Percentiles rank a stretch among this genome's conserved stretches.
Evolutionary conservation across 2,329 filamentous ascomycete species (phyloP).

Genomic region (Penicillium sp.): DNA sequence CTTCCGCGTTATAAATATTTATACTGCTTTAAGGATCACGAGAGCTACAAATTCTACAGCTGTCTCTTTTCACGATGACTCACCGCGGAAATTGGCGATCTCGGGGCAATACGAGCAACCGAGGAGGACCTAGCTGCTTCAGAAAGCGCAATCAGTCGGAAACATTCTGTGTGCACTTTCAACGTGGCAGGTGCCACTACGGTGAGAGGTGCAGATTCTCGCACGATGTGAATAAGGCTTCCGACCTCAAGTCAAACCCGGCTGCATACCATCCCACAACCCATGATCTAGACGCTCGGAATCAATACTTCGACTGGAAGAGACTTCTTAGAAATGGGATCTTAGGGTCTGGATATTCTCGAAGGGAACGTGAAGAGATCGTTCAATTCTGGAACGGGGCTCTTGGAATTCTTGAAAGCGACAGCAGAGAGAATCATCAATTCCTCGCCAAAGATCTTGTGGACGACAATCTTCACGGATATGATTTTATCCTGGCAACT

Average conservation of each 20-base stretch:
- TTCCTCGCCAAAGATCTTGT: slow-evolving; percentile 11
- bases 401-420: slow-evolving; percentile 9
- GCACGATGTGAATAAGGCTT: background rate
- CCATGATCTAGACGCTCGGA: slow-evolving; percentile 1
- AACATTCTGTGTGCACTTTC: background rate
- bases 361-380: background rate
- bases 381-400: slow-evolving; percentile 6
- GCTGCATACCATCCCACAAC: background rate
- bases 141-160: slow-evolving; percentile 4
- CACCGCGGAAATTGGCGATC: slow-evolving; percentile 4
- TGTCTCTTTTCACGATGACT: slow-evolving; percentile 1
- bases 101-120: slow-evolving; percentile 5
- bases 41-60: background rate
- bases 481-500: slow-evolving; percentile 8
- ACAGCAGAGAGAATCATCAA: slow-evolving; percentile 6
- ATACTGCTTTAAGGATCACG: background rate
- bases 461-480: slow-evolving; percentile 2
- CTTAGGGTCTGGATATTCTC: background rate
- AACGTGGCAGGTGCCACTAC: slow-evolving; percentile 6
- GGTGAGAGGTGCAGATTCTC: slow-evolving; percentile 9
- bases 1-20: too few species aligned
- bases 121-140: slow-evolving; percentile 3
- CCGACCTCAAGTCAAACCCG: background rate
- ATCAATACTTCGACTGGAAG: slow-evolving; percentile 10
- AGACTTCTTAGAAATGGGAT: slow-evolving; percentile 1